These are phyloP conservation scores for Pestalotiopsis fici DNA, from an alignment of 2,329 filamentous ascomycete species.

Conservation along the genomic window DNA sequence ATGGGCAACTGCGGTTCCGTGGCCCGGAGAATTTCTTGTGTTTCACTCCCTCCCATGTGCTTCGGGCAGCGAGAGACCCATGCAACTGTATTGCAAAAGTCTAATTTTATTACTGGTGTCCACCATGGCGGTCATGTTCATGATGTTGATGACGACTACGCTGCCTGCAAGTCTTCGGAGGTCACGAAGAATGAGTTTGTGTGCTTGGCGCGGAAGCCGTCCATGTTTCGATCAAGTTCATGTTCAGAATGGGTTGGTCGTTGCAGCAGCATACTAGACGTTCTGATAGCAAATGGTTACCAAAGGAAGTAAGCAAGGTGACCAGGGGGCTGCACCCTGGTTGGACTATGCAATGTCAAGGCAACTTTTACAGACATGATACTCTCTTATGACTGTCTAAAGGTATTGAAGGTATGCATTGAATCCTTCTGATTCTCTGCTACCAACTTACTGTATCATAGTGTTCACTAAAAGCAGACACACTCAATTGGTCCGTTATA, in stretches of 20 bases:
- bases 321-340: neutral
- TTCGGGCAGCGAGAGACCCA: neutral
- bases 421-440: too few relatives aligned
- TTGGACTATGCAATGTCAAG: neutral
- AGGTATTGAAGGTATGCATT: neutral
- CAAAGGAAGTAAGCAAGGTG: neutral
- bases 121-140: neutral
- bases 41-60: neutral
- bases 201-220: too few relatives aligned
- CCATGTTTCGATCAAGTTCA: too few relatives aligned
- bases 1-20: neutral
- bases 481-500: too few relatives aligned
- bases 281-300: neutral
- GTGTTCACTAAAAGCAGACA: too few relatives aligned
- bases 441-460: too few relatives aligned
- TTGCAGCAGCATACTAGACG: neutral
- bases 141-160: neutral
- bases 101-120: neutral
- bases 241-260: too few relatives aligned
- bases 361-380: neutral
- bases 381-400: neutral
- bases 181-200: neutral
- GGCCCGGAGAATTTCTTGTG: conserved; percentile 6
- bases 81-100: conserved; percentile 2
- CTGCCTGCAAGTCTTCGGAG: neutral